These are phyloP conservation scores for Periconia sp. DNA, from an alignment of 2,329 filamentous ascomycete species.

Conservation along the genomic window DNA sequence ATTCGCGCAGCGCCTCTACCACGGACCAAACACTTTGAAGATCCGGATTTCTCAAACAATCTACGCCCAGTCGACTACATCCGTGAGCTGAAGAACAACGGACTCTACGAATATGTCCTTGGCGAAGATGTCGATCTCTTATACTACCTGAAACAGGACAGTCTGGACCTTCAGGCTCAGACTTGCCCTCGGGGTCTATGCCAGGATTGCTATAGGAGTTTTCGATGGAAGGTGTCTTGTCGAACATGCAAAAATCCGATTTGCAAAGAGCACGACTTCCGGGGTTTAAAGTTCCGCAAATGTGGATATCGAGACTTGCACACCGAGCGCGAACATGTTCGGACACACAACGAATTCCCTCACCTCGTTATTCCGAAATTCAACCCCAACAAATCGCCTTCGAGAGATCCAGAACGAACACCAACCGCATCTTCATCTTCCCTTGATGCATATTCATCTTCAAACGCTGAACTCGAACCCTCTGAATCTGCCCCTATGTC, in stretches of 20 bases:
- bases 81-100: conserved; percentile 48
- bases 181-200: conserved; percentile 63
- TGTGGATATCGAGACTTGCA: conserved; percentile 63
- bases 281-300: conserved; percentile 61
- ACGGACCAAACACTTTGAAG: conserved; percentile 60
- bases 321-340: conserved; percentile 53
- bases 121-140: conserved; percentile 49
- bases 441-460: conserved; percentile 25
- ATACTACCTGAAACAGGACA: conserved; percentile 47
- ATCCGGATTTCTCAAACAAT: conserved; percentile 59
- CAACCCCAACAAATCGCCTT: conserved; percentile 34
- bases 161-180: conserved; percentile 50
- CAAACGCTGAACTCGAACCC: conserved; percentile 33
- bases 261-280: conserved; percentile 66
- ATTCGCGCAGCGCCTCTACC: conserved; percentile 64
- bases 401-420: conserved; percentile 31
- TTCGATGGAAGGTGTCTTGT: conserved; percentile 66
- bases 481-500: conserved; percentile 38
- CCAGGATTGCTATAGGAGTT: conserved; percentile 63
- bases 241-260: conserved; percentile 62
- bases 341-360: conserved; percentile 40
- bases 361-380: conserved; percentile 45
- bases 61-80: conserved; percentile 54
- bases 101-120: conserved; percentile 50
- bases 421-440: conserved; percentile 26